Evolutionary conservation across 768 basidiomycete genomes (phyloP).

Genomic region (Kwoniella europaea): DNA sequence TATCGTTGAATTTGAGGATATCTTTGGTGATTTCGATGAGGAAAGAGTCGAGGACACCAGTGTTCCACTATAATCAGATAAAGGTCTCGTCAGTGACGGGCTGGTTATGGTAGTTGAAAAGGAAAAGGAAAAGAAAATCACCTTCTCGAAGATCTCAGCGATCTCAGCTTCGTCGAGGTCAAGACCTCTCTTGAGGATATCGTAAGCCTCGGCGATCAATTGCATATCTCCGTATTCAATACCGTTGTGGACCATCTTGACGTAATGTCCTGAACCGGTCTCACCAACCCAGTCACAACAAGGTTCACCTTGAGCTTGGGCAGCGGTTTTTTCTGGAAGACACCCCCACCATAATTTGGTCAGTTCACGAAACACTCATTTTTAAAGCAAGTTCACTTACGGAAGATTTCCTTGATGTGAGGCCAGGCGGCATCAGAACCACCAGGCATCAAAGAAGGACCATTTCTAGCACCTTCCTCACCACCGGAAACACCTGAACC

Average conservation of each 20-base stretch:
- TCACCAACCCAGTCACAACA: constrained; percentile 99
- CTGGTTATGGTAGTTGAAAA: neutral
- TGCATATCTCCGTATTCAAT: constrained; percentile 99
- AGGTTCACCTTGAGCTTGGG: constrained; percentile 90
- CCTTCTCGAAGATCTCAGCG: constrained; percentile 82
- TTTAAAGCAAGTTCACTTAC: no score
- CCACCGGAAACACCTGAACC: constrained; percentile 99
- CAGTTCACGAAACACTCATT: no score
- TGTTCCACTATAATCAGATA: constrained; percentile 68
- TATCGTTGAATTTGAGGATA: constrained; percentile 93
- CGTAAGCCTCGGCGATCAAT: constrained; percentile 97
- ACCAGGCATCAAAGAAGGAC: constrained; percentile 99
- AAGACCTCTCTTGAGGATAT: constrained; percentile 91
- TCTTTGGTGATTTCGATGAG: constrained; percentile 97
- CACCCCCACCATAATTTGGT: no score
- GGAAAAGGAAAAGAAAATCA: constrained; percentile 21
- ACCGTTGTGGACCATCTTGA: constrained; percentile 99
- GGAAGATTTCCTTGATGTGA: constrained; percentile 96
- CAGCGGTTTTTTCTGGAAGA: constrained; percentile 94
- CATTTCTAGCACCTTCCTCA: constrained; percentile 96
- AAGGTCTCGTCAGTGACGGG: neutral
- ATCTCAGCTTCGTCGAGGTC: constrained; percentile 86
- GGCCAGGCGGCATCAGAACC: constrained; percentile 94
- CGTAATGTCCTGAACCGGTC: constrained; percentile 87
- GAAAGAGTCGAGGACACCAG: constrained; percentile 99